Evolutionary conservation across 2,329 filamentous ascomycete species (phyloP).

Genomic region (Fusarium torreyae): DNA sequence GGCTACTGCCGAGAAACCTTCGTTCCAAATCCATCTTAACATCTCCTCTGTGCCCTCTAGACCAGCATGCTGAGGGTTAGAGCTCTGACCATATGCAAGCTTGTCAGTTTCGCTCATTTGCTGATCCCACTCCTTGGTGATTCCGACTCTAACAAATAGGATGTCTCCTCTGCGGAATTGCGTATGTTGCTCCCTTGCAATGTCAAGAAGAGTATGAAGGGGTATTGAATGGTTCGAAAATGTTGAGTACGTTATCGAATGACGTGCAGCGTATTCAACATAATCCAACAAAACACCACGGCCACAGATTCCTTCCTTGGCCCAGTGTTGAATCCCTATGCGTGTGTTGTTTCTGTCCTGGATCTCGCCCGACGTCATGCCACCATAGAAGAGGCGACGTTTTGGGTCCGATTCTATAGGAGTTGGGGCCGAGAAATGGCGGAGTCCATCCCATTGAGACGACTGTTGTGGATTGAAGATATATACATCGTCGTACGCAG

Average conservation of each 20-base stretch:
- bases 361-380: slow-evolving; percentile 9
- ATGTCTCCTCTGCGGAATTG: background rate
- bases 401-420: slow-evolving; percentile 2
- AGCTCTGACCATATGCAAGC: background rate
- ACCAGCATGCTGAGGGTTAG: slow-evolving; percentile 12
- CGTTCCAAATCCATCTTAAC: slow-evolving; percentile 13
- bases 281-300: slow-evolving; percentile 11
- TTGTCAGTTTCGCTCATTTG: slow-evolving; percentile 5
- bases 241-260: background rate
- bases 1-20: slow-evolving; percentile 10
- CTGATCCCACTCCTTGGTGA: background rate
- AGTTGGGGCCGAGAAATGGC: slow-evolving; percentile 7
- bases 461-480: slow-evolving; percentile 19
- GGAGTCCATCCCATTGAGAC: slow-evolving; percentile 15
- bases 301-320: slow-evolving; percentile 8
- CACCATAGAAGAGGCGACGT: slow-evolving; percentile 4
- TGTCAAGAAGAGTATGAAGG: background rate
- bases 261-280: background rate
- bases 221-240: slow-evolving; percentile 7
- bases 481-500: slow-evolving; percentile 9
- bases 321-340: slow-evolving; percentile 7
- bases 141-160: background rate
- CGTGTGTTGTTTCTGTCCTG: slow-evolving; percentile 7
- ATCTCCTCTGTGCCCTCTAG: slow-evolving; percentile 14
- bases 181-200: background rate